These are phyloP conservation scores for Fusarium praegraminearum DNA, from an alignment of 2,329 filamentous ascomycete genomes.

Conservation along the genomic window DNA sequence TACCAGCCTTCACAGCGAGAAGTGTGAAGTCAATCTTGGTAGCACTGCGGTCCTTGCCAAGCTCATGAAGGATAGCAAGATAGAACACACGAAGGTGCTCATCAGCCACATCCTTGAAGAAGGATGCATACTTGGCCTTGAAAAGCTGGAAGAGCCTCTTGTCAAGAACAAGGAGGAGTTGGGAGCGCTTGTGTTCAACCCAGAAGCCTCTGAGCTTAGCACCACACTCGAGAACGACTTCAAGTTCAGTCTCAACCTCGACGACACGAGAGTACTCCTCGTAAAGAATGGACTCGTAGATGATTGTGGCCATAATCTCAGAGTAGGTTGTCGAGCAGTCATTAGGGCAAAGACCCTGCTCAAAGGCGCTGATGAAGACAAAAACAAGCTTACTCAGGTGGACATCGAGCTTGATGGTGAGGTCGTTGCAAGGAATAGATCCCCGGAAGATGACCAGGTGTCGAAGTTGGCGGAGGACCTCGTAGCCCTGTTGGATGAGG, in stretches of 20 bases:
- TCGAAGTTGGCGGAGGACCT: conserved; percentile 62
- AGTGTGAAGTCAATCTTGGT: conserved; percentile 55
- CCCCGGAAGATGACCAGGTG: conserved; percentile 60
- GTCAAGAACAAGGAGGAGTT: conserved; percentile 53
- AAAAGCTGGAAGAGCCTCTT: conserved; percentile 56
- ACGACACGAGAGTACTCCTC: conserved; percentile 45
- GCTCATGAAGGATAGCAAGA: conserved; percentile 54
- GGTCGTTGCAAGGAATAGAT: conserved; percentile 52
- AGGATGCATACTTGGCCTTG: conserved; percentile 50
- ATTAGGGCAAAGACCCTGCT: conserved; percentile 55
- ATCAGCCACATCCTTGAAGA: conserved; percentile 45
- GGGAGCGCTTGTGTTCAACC: conserved; percentile 47
- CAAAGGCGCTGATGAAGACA: conserved; percentile 60
- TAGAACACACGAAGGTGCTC: conserved; percentile 56
- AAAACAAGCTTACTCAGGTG: conserved; percentile 55
- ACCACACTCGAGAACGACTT: conserved; percentile 43
- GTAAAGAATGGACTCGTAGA: conserved; percentile 43
- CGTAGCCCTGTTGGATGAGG: conserved; percentile 54
- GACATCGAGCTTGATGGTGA: conserved; percentile 54
- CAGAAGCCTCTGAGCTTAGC: conserved; percentile 45
- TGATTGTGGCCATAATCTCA: conserved; percentile 52
- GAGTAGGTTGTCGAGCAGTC: conserved; percentile 54
- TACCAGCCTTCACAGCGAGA: conserved; percentile 51
- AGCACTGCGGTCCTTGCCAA: conserved; percentile 50
- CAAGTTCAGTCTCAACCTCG: conserved; percentile 35